Conservation (phyloP, 2,329 filamentous ascomycete species). For the Rutstroemia sp. region DNA sequence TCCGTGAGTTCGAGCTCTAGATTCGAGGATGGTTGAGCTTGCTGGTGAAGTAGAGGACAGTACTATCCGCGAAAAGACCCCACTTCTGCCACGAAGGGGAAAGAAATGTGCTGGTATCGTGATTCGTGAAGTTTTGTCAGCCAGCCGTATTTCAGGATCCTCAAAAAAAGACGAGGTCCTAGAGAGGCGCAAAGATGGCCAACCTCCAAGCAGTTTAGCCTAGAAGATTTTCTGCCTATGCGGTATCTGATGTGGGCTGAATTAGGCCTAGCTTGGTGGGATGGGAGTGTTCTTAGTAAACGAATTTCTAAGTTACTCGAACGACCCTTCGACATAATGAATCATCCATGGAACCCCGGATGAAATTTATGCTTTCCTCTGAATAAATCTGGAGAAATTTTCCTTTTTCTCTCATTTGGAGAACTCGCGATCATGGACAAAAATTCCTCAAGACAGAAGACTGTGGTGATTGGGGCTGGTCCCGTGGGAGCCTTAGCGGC, state of each 20-base stretch:
- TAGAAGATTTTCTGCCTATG: neutral
- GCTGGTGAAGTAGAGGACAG: neutral
- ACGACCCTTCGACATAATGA: neutral
- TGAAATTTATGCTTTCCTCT: neutral
- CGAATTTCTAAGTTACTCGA: neutral
- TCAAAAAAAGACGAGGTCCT: neutral
- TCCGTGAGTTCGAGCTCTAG: too few species aligned
- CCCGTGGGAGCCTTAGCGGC: slow-evolving; percentile 90
- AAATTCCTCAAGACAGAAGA: slow-evolving; percentile 30
- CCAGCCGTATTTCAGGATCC: neutral
- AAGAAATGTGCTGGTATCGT: too few species aligned
- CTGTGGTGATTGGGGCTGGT: slow-evolving; percentile 82
- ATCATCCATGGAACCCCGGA: neutral
- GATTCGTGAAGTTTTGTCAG: neutral
- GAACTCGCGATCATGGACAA: neutral
- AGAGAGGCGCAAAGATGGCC: neutral
- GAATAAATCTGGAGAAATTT: neutral
- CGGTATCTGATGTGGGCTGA: neutral
- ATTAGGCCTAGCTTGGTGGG: neutral
- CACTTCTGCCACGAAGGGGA: too few species aligned
- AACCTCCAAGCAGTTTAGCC: neutral
- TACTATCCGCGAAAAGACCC: too few species aligned
- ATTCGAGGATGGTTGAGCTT: neutral
- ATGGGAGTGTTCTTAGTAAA: neutral
- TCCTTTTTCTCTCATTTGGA: neutral